These are phyloP conservation scores for Sanghuangporus sanghuang DNA, from an alignment of 1,284 basidiomycete genomes.

Conservation along the genomic window DNA sequence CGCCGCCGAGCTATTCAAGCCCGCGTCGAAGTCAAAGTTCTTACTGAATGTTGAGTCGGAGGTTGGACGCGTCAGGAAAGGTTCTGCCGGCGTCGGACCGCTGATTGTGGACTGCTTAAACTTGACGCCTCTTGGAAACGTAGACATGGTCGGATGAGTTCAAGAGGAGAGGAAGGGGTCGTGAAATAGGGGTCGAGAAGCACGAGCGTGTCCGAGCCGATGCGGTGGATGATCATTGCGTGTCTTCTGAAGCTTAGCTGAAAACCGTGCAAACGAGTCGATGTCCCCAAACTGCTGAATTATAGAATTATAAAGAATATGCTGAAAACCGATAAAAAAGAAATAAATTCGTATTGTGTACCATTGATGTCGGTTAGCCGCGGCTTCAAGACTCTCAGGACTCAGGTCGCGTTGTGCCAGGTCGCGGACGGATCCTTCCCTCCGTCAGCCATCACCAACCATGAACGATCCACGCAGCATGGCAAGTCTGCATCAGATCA, in stretches of 20 bases:
- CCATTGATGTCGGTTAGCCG: no score
- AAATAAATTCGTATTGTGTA: background rate
- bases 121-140: slow-evolving; percentile 11
- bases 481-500: slow-evolving; percentile 23
- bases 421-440: no score
- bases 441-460: background rate
- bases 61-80: background rate
- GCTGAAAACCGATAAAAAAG: background rate
- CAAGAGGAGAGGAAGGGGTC: background rate
- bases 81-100: background rate
- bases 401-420: no score
- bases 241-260: background rate
- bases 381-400: no score
- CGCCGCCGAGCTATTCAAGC: slow-evolving; percentile 67
- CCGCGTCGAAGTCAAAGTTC: slow-evolving; percentile 52
- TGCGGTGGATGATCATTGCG: background rate
- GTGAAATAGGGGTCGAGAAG: background rate
- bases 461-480: slow-evolving; percentile 29
- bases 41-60: slow-evolving; percentile 20
- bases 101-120: background rate
- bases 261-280: background rate
- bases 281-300: no score
- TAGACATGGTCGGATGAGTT: slow-evolving; percentile 4
- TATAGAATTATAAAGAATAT: no score
- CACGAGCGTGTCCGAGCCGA: background rate